Evolutionary conservation across 2,329 filamentous ascomycete genomes (phyloP), one percentile per base, ranked within the genome.

Genomic region (Curvularia hawaiiensis): DNA sequence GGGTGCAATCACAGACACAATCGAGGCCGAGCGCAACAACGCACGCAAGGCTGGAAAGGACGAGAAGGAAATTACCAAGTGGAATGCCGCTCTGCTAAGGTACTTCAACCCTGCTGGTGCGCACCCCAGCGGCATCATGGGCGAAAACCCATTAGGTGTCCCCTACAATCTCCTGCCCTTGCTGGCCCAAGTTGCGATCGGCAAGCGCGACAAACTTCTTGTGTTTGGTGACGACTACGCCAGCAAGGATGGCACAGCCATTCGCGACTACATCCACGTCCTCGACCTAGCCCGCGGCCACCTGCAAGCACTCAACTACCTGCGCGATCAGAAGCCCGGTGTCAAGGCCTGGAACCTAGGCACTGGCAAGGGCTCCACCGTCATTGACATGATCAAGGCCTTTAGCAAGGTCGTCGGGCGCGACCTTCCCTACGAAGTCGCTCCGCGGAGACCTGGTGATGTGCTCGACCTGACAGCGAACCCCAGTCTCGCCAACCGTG

Each of bases 21-120:
- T 98, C 78, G 89, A 90, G 58, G 90, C 94, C 18, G 89, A 97
- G 82, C 89, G 94, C 69, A 90, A 85, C 78, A 93, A 92, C 70
- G 83, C 88, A 55, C 85, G 88, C 79, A 97, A 96, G 83, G 88
- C 84, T 16, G 91, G 90, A 62, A 69, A 69, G 47, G 57, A 58
- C n/a, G 89, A 94, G 30, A 87, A 81, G 9, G 70, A 71, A 12
- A 74, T 69, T 51, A 86, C 92, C 72, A 88, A 92, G 72, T 98
- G 91, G 91, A 98, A 98, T 78, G 95, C 86, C 56, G 95, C 94
- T 41, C 83, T 98, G 65, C 84, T 99, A 70, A 88, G 95, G 70
- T 99, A 99, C 83, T 99, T 99, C 84, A 99, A 99, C 84, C 95
- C 95, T 30, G 92, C 90, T 56, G 95, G 95, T 71, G 90, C 92